Conservation (phyloP, 768 basidiomycete species). For the Xerocomellus amylosporus region DNA sequence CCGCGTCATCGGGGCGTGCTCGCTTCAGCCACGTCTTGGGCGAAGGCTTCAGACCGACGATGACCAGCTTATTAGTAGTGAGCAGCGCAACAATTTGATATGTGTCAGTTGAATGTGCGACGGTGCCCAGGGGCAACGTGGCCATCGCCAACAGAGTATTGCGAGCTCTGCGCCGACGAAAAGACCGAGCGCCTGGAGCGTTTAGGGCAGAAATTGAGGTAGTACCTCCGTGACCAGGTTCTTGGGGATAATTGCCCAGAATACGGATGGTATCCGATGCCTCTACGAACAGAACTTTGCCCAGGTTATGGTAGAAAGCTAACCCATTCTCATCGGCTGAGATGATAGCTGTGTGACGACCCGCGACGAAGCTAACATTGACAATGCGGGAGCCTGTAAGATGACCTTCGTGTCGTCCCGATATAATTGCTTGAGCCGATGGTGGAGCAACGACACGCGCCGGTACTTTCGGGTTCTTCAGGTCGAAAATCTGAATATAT, state of each 20-base stretch:
- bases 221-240: constrained; percentile 12
- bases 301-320: constrained; percentile 92
- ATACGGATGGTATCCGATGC: constrained; percentile 93
- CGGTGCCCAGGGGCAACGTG: constrained; percentile 77
- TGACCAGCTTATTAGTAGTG: constrained; percentile 86
- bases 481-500: constrained; percentile 81
- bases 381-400: constrained; percentile 75
- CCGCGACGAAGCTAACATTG: constrained; percentile 82
- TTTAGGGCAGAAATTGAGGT: constrained; percentile 16
- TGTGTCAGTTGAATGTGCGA: constrained; percentile 69
- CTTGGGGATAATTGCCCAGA: constrained; percentile 83
- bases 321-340: constrained; percentile 88
- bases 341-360: constrained; percentile 89
- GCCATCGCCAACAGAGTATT: constrained; percentile 76
- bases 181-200: constrained; percentile 24
- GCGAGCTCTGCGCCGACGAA: constrained; percentile 48
- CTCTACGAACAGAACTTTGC: constrained; percentile 92
- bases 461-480: constrained; percentile 65
- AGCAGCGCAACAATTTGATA: constrained; percentile 83
- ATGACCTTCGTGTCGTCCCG: constrained; percentile 85
- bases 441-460: constrained; percentile 71
- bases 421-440: constrained; percentile 60
- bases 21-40: constrained; percentile 91
- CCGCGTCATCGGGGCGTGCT: constrained; percentile 51
- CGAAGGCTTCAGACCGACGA: constrained; percentile 88